A percentile compares a stretch with the other conserved stretches of the same genome.
phyloP scores from a whole-genome alignment of 2,329 filamentous ascomycete genomes.

The Aspergillus niger region DNA sequence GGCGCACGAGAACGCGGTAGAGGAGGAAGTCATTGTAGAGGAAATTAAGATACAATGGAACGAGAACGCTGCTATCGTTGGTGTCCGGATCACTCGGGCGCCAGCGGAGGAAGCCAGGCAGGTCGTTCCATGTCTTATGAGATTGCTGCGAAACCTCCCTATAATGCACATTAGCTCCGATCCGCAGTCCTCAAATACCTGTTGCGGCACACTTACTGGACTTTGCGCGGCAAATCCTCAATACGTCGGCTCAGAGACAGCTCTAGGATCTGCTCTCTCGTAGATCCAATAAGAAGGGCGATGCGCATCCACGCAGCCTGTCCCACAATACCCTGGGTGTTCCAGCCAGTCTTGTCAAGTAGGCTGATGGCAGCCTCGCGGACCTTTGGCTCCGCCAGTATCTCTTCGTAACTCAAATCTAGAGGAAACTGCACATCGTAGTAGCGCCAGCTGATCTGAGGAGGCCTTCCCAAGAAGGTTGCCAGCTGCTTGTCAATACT shows the following conservation, averaged over 20 bases:
- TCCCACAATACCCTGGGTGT: slow-evolving; percentile 6
- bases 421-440: slow-evolving; percentile 9
- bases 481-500: slow-evolving; percentile 10
- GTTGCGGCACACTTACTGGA: slow-evolving; percentile 16
- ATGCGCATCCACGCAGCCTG: slow-evolving; percentile 8
- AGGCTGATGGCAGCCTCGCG: slow-evolving; percentile 6
- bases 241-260: slow-evolving; percentile 18
- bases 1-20: slow-evolving; percentile 23
- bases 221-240: slow-evolving; percentile 19
- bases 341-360: slow-evolving; percentile 10
- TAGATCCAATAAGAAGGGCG: slow-evolving; percentile 7
- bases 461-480: slow-evolving; percentile 5
- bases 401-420: slow-evolving; percentile 7
- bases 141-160: slow-evolving; percentile 23
- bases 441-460: slow-evolving; percentile 11
- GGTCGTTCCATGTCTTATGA: slow-evolving; percentile 13
- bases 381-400: slow-evolving; percentile 4
- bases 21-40: slow-evolving; percentile 30
- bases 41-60: slow-evolving; percentile 24
- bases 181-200: too few species aligned
- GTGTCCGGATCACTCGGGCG: slow-evolving; percentile 8
- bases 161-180: background rate
- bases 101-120: slow-evolving; percentile 27
- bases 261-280: slow-evolving; percentile 7
- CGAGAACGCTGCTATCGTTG: slow-evolving; percentile 14